Conservation (phyloP, 2,329 filamentous ascomycete genomes). For the Penicillium italicum region DNA sequence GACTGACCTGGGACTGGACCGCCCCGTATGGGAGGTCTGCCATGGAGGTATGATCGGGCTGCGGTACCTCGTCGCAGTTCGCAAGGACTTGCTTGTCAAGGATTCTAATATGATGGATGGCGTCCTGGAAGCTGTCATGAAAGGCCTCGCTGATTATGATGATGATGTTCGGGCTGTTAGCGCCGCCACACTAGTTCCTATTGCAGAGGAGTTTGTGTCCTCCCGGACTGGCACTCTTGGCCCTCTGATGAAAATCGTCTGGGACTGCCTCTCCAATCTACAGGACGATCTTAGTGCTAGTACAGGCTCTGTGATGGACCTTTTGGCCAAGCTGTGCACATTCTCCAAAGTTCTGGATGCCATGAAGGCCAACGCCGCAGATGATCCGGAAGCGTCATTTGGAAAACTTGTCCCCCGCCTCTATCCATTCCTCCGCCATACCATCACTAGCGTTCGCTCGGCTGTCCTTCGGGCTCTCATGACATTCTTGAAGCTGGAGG, state of each 20-base stretch:
- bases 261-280: constrained; percentile 95
- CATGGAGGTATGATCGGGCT: constrained; percentile 98
- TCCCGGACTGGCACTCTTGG: constrained; percentile 75
- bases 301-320: constrained; percentile 97
- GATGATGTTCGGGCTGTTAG: constrained; percentile 97
- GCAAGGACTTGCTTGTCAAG: constrained; percentile 83
- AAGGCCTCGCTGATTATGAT: constrained; percentile 82
- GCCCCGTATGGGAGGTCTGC: constrained; percentile 85
- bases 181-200: constrained; percentile 93
- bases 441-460: constrained; percentile 90
- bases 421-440: constrained; percentile 94
- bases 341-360: constrained; percentile 89
- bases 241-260: constrained; percentile 86
- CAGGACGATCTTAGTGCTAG: constrained; percentile 96
- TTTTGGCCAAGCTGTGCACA: constrained; percentile 89
- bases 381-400: constrained; percentile 84
- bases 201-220: constrained; percentile 89
- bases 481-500: constrained; percentile 86
- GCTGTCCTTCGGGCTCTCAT: constrained; percentile 88
- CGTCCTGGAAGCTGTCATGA: constrained; percentile 88
- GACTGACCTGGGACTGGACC: constrained; percentile 68
- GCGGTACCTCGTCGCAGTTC: constrained; percentile 89
- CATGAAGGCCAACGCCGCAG: constrained; percentile 84
- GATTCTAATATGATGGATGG: constrained; percentile 87
- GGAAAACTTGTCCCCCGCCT: constrained; percentile 86